phyloP scores from a whole-genome alignment of 495 filamentous ascomycete genomes.

The Choiromyces venosus region DNA sequence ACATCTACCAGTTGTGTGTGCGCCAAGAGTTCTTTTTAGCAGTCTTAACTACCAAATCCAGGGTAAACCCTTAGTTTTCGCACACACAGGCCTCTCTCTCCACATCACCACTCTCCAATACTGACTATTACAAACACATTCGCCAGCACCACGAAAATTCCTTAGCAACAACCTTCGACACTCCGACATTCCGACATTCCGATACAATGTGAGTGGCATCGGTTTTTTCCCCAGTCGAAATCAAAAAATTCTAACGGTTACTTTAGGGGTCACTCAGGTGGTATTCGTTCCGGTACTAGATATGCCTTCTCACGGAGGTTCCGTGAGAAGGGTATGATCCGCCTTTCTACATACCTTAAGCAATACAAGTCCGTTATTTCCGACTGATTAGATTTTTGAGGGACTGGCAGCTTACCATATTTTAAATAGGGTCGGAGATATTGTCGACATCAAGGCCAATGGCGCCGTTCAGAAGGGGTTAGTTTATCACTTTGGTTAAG shows the following conservation, averaged over 20 bases:
- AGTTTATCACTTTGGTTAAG: conserved; percentile 46
- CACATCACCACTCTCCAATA: conserved; percentile 9
- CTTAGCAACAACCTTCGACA: conserved; percentile 22
- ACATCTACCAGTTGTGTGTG: conserved; percentile 7
- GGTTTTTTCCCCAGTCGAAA: not conserved
- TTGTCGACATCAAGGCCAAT: conserved; percentile 94
- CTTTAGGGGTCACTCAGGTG: conserved; percentile 88
- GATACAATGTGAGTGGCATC: conserved; percentile 22
- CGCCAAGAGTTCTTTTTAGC: conserved; percentile 21
- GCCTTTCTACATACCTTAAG: conserved; percentile 81
- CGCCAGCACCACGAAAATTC: conserved; percentile 40
- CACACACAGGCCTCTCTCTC: conserved; percentile 19
- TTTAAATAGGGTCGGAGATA: conserved; percentile 75
- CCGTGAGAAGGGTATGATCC: conserved; percentile 88
- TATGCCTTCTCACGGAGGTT: conserved; percentile 92
- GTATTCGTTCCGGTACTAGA: conserved; percentile 92
- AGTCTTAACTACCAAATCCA: conserved; percentile 14
- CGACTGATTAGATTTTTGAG: conserved; percentile 13
- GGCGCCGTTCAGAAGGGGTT: conserved; percentile 97
- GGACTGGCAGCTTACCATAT: conserved; percentile 35
- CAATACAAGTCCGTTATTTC: conserved; percentile 67
- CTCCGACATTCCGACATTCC: conserved; percentile 23
- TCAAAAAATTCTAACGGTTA: conserved; percentile 42
- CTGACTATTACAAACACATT: conserved; percentile 19
- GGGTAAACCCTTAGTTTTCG: conserved; percentile 24